A percentile compares a stretch with the other conserved stretches of the same genome.
phyloP scores from a whole-genome alignment of 2,329 filamentous ascomycete genomes.

The Colletotrichum sublineola region DNA sequence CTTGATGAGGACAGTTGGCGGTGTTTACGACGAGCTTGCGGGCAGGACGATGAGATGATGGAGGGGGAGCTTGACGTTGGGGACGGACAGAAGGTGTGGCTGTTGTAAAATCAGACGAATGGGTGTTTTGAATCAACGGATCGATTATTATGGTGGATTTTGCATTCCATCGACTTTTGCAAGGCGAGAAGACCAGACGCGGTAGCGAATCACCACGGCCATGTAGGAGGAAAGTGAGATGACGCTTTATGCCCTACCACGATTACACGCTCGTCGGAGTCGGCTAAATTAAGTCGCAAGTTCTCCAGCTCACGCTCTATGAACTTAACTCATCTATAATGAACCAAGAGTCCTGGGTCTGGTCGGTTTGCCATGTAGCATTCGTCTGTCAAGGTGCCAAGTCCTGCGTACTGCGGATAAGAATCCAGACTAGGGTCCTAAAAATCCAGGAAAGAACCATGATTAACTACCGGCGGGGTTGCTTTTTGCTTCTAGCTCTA shows the following conservation, averaged over 20 bases:
- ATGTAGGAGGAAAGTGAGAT: not conserved
- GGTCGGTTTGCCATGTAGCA: no score
- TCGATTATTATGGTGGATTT: no score
- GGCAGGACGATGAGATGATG: not conserved
- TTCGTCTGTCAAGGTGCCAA: no score
- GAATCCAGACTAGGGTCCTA: no score
- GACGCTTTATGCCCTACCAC: not conserved
- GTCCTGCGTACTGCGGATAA: no score
- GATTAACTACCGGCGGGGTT: no score
- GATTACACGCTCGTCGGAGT: not conserved
- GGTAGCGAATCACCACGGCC: not conserved
- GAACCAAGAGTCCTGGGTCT: not conserved
- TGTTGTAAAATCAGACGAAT: not conserved
- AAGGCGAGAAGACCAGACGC: not conserved
- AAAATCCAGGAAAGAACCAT: no score
- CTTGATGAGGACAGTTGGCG: not conserved
- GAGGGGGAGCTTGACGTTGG: constrained; percentile 1
- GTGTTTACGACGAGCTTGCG: constrained; percentile 3
- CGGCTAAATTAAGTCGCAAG: fast-evolving
- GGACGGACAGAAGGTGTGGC: not conserved
- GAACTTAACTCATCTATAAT: not conserved
- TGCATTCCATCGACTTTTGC: not conserved
- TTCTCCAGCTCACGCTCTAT: not conserved
- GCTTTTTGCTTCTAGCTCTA: no score
- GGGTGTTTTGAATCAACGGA: no score